Evolutionary conservation across 139 green algal species (phyloP), one percentile per base, ranked within the genome.

Genomic region (Auxenochlorella protothecoides): DNA sequence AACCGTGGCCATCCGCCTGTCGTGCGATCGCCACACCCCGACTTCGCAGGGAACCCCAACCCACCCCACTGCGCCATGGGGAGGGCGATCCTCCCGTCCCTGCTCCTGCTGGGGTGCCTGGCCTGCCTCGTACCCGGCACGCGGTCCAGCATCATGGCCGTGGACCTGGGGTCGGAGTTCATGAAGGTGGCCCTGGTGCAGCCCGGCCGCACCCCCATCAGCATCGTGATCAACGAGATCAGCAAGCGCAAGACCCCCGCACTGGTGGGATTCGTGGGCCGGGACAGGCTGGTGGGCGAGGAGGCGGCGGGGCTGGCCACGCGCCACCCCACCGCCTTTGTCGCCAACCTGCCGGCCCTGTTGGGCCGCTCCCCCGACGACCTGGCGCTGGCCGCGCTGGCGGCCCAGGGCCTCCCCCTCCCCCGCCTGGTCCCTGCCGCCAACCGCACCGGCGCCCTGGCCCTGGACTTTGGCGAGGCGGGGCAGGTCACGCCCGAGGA

Each of bases 171-270:
- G 65, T 85, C 80, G 8, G 94, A 98, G 74, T 94, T 81, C 72
- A 64, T 99, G 3, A 98, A 98, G 70, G 87, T 98, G 2, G 89
- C 85, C 10, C 76, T 98, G 5, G 89, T 97, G 11, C 92, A 93
- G 77, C 85, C 91, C 7, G 90, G 92, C 5, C 74, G 82, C 16
- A 88, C 86, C 11, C 91, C 91, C 54, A 93, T 96, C 61, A 79
- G 69, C 11, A 85, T 98, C 55, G 95, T 96, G 6, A 89, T 89
- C 52, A 99, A 99, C 72, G 95, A 99, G 71, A 94, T 97, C 80
- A 91, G 76, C 72, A 96, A 93, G 73, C 78, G 94, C 7, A 98
- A 97, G 80, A 88, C 91, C 2, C 85, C 92, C 3, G 81, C 91
- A n/a, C 72, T 92, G 12, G 90, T 99, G 11, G 90, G 85, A 3